Evolutionary conservation across 225 moss, liverwort and hornwort genomes (phyloP).

Genomic region (Asterella californica): DNA sequence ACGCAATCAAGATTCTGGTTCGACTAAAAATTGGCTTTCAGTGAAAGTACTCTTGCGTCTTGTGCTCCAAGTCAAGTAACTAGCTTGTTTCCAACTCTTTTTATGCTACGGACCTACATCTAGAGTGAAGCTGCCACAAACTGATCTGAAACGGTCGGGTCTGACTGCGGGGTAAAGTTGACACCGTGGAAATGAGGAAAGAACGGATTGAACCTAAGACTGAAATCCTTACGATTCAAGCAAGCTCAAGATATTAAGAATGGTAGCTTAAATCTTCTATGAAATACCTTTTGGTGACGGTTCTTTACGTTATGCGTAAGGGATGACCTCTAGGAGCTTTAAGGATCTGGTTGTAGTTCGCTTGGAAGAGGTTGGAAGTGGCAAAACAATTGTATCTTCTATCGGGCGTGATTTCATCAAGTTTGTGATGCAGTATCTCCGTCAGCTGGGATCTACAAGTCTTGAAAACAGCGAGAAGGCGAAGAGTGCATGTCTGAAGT

Average conservation of each 20-base stretch:
- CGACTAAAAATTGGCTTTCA: neutral
- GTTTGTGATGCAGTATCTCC: constrained; percentile 54
- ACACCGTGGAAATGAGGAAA: too few species aligned
- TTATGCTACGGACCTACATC: neutral
- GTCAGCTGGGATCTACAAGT: constrained; percentile 59
- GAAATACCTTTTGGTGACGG: too few species aligned
- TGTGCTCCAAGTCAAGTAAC: neutral
- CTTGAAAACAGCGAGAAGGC: constrained; percentile 39
- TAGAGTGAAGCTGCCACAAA: too few species aligned
- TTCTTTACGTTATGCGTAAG: neutral
- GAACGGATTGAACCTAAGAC: too few species aligned
- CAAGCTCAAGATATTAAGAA: too few species aligned
- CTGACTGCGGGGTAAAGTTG: too few species aligned
- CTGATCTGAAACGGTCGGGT: too few species aligned
- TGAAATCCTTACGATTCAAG: too few species aligned
- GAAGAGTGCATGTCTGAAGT: constrained; percentile 68
- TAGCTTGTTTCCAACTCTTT: neutral
- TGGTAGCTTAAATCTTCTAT: too few species aligned
- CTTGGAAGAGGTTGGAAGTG: neutral
- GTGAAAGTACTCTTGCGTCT: neutral
- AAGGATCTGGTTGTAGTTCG: neutral
- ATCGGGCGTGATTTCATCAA: neutral
- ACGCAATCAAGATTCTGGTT: neutral
- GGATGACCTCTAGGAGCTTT: too few species aligned
- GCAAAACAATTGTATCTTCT: neutral